phyloP scores from a whole-genome alignment of 2,329 filamentous ascomycete species.

The Gnomoniopsis smithogilvyi region DNA sequence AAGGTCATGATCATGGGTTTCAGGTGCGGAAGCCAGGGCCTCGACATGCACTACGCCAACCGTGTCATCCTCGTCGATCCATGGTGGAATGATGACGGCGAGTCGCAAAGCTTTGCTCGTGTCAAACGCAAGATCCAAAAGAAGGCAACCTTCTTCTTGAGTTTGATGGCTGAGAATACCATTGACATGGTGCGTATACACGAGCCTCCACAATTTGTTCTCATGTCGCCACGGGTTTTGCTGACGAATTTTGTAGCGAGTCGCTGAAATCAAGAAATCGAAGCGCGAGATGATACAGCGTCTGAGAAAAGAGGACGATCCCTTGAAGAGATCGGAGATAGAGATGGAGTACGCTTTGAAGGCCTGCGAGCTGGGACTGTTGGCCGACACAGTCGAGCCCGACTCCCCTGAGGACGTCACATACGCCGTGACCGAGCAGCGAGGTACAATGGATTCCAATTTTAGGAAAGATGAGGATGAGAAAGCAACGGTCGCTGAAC shows the following conservation, averaged over 20 bases:
- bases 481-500: too few relatives aligned
- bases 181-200: conserved; percentile 43
- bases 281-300: too few relatives aligned
- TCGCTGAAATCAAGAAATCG: conserved; percentile 39
- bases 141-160: conserved; percentile 55
- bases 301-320: too few relatives aligned
- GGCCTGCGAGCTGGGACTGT: neutral
- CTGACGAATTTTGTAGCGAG: conserved; percentile 29
- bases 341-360: neutral
- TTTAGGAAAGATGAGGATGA: neutral
- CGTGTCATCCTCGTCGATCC: conserved; percentile 52
- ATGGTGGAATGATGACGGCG: conserved; percentile 60
- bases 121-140: conserved; percentile 64
- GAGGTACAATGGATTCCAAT: neutral
- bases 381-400: neutral
- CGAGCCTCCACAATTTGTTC: neutral
- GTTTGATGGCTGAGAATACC: conserved; percentile 51
- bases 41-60: conserved; percentile 42
- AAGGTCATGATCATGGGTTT: conserved; percentile 20
- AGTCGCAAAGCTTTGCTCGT: conserved; percentile 61
- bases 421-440: neutral
- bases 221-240: neutral
- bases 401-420: neutral
- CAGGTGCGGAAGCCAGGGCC: conserved; percentile 33
- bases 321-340: too few relatives aligned